Base-by-base conservation (phyloP, 768 basidiomycete genomes). In the Astraeus odoratus region DNA sequence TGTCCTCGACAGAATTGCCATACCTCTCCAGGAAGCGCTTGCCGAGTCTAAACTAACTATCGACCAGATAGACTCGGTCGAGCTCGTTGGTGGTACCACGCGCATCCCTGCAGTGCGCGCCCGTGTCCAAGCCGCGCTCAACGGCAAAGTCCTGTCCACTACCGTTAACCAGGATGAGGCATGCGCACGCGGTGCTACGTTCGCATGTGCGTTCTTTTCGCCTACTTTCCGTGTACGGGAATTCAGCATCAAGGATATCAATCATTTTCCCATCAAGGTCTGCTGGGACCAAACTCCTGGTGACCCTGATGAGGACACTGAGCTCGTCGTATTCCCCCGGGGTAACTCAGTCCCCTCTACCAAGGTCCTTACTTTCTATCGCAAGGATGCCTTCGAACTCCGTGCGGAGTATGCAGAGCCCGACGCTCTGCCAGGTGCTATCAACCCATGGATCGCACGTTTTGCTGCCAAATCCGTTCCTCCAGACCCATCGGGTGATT, bases 81-180 rank as follows among this genome's bases (percentile, higher is more conserved):
- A 99, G 70, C 81, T 98, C 54, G 77, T 98, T 52, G 95, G 95
- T 58, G 96, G 96, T 12, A 77, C 80, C 16, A 95, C 93, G 2
- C 93, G 94, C 67, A 75, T 98, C 44, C 95, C 95, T 19, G 82
- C 94, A 24, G 86, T 98, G 60, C 91, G 94, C 61, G 71, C 78
- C 29, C 78, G 83, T 62, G 94, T 99, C 67, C 81, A 86, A 58
- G 73, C 77, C 25, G 85, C 81, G 51, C 93, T 96, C 69, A 71
- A 73, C 29, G 87, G 86, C 43, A 92, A 92, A 68, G 46, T 68
- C n/a, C 83, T 98, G 53, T 86, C 79, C 15, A 85, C 84, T 54
- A 98, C 96, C 25, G 82, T 95, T 61, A 99, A 98, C 75, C 91
- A 94, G 70, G 96, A 98, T 55, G 96, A 98, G 71, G 94, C 96